These are phyloP conservation scores for Rickenella mellea DNA, from an alignment of 768 basidiomycete species.

Conservation along the genomic window DNA sequence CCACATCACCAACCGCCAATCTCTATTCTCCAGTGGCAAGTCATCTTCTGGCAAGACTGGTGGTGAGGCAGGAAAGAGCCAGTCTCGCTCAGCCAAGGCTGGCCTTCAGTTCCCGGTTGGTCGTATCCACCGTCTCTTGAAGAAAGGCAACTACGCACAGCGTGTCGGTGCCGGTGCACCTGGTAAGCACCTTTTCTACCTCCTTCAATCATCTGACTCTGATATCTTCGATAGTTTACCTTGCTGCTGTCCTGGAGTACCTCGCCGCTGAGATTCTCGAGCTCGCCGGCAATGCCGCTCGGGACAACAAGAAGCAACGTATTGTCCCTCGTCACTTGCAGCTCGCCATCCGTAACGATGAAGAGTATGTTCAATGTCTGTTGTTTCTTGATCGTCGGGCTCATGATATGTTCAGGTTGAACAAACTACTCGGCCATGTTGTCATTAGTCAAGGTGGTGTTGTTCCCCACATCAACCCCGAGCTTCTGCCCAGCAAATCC, in stretches of 20 bases:
- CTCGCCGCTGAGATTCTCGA: constrained; percentile 82
- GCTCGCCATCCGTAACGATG: constrained; percentile 69
- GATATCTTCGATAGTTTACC: constrained; percentile 43
- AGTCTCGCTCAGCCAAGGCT: constrained; percentile 59
- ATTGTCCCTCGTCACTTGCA: constrained; percentile 75
- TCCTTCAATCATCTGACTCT: background rate
- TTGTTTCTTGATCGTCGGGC: background rate
- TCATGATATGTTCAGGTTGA: constrained; percentile 27
- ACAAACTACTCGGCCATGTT: constrained; percentile 48
- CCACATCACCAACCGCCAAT: constrained; percentile 3
- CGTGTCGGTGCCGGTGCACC: constrained; percentile 64
- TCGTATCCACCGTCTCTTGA: constrained; percentile 73
- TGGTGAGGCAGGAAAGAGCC: constrained; percentile 39
- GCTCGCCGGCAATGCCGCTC: constrained; percentile 70
- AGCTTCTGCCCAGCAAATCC: constrained; percentile 21
- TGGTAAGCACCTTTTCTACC: constrained; percentile 26
- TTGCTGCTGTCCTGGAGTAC: constrained; percentile 82
- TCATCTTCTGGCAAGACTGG: constrained; percentile 37
- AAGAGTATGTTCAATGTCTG: constrained; percentile 36
- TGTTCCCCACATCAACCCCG: constrained; percentile 49
- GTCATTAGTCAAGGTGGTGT: constrained; percentile 77
- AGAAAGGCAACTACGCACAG: constrained; percentile 63
- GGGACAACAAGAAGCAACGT: constrained; percentile 75
- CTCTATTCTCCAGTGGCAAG: constrained; percentile 29
- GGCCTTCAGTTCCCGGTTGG: constrained; percentile 72